Percentiles rank a stretch among this genome's conserved stretches.
phyloP scores from a whole-genome alignment of 2,329 filamentous ascomycete species.

The Aspergillus costaricaensis region DNA sequence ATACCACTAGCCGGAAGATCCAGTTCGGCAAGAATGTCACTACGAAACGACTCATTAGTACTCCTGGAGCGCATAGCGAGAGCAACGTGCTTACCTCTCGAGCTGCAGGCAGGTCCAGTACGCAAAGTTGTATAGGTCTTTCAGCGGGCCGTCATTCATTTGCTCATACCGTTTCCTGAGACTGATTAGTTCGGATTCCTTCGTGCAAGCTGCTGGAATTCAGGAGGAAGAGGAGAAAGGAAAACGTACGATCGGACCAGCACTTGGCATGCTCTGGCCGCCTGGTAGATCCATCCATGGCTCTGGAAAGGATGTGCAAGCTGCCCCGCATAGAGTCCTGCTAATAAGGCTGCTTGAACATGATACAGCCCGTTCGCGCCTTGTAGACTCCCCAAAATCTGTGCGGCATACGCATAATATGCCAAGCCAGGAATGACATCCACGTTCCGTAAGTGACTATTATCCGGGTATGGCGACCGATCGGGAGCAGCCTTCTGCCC shows the following conservation, averaged over 20 bases:
- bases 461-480: constrained; percentile 20
- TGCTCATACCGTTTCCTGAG: constrained; percentile 37
- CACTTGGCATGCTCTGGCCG: constrained; percentile 64
- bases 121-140: constrained; percentile 71
- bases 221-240: neutral
- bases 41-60: constrained; percentile 34
- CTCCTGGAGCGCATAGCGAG: neutral
- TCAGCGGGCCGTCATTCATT: constrained; percentile 31
- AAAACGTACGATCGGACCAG: constrained; percentile 68
- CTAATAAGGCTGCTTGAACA: constrained; percentile 81
- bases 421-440: constrained; percentile 86
- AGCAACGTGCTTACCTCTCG: constrained; percentile 66
- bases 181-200: constrained; percentile 8
- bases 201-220: neutral
- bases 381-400: constrained; percentile 79
- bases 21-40: constrained; percentile 89
- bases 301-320: constrained; percentile 85
- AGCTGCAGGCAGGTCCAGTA: constrained; percentile 95
- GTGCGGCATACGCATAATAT: constrained; percentile 83
- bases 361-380: constrained; percentile 79
- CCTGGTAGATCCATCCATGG: constrained; percentile 67
- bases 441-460: constrained; percentile 60
- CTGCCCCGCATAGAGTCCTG: constrained; percentile 86
- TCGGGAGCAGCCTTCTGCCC: constrained; percentile 20
- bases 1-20: constrained; percentile 64